phyloP scores from a whole-genome alignment of 345 rosid species.

The Litchi chinensis region DNA sequence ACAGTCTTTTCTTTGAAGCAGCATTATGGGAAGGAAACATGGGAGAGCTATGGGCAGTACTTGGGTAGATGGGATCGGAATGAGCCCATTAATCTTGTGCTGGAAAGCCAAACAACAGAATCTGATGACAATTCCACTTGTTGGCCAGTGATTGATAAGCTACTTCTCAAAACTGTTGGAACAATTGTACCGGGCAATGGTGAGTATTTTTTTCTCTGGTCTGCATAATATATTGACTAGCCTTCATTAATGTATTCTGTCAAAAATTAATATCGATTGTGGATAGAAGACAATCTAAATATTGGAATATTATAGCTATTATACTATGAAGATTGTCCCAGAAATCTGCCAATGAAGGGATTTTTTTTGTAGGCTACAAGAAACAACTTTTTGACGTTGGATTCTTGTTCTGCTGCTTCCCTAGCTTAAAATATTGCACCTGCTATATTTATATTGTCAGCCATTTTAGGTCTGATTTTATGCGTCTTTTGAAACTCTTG shows the following conservation, averaged over 20 bases:
- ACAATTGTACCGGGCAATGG: conserved; percentile 39
- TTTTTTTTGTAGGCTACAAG: too few relatives aligned
- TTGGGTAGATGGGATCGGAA: conserved; percentile 49
- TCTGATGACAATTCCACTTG: conserved; percentile 49
- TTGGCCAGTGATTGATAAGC: conserved; percentile 57
- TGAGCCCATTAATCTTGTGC: conserved; percentile 42
- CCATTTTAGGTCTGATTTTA: background rate
- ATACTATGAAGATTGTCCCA: background rate
- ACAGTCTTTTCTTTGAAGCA: conserved; percentile 38
- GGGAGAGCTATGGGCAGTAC: conserved; percentile 53
- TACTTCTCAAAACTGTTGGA: conserved; percentile 40
- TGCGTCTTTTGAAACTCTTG: background rate
- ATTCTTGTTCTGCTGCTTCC: too few relatives aligned
- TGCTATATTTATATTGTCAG: background rate
- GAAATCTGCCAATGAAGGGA: too few relatives aligned
- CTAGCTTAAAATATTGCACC: background rate
- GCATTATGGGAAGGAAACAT: conserved; percentile 38
- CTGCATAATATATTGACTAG: background rate
- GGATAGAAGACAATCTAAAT: background rate
- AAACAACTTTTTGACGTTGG: too few relatives aligned
- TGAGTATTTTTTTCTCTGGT: conserved; percentile 3
- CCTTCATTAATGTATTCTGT: background rate
- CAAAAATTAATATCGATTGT: background rate
- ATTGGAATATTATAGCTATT: background rate
- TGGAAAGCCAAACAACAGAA: conserved; percentile 42